Conservation (phyloP, 2,329 filamentous ascomycete species). For the Botryotinia calthae region DNA sequence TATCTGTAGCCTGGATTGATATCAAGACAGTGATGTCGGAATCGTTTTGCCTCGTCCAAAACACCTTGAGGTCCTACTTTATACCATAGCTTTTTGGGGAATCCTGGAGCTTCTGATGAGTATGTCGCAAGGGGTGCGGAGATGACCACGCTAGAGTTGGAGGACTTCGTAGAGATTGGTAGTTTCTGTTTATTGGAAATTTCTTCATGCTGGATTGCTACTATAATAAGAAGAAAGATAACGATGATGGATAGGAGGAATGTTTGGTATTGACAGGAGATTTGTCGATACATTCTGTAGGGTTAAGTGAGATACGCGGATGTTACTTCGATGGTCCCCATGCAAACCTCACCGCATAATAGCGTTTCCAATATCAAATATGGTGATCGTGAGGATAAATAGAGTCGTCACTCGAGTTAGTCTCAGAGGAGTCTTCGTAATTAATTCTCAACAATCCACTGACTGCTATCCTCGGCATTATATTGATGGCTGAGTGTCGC, state of each 20-base stretch:
- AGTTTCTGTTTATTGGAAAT: not conserved
- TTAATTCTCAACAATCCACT: not conserved
- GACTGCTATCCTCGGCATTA: not conserved
- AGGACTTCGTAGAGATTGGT: not conserved
- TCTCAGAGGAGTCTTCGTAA: not conserved
- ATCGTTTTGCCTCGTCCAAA: slow-evolving; percentile 34
- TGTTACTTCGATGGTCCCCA: not conserved
- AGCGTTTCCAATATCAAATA: not conserved
- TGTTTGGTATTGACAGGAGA: not conserved
- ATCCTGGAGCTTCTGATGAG: not conserved
- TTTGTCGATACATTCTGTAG: not conserved
- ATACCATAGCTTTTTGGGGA: slow-evolving; percentile 42
- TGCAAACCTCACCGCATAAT: too few relatives aligned
- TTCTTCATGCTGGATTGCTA: not conserved
- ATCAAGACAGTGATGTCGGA: slow-evolving; percentile 38
- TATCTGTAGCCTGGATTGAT: slow-evolving; percentile 34
- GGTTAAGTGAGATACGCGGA: not conserved
- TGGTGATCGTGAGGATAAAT: not conserved
- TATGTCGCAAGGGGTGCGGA: not conserved
- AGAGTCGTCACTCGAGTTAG: not conserved
- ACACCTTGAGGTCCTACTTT: slow-evolving; percentile 42
- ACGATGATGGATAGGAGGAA: not conserved
- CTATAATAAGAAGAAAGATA: not conserved
- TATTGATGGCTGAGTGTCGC: not conserved
- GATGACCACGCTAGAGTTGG: not conserved